Percentiles rank a stretch among this genome's conserved stretches.
These are phyloP conservation scores for Phyllachora maydis DNA, from an alignment of 2,329 filamentous ascomycete species.

Conservation along the genomic window DNA sequence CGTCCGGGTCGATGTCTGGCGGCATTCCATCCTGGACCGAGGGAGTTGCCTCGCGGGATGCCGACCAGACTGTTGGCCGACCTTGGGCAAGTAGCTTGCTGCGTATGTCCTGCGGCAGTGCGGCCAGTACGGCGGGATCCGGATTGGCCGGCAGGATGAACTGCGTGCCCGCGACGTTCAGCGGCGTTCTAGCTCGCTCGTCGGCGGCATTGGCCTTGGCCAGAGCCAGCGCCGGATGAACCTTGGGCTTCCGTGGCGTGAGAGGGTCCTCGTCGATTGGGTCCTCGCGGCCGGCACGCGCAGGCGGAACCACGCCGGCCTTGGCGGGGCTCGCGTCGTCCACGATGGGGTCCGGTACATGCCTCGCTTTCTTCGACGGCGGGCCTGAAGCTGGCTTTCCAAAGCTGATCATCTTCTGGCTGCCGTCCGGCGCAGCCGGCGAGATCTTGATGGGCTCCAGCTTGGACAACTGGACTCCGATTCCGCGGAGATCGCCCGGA, in stretches of 20 bases:
- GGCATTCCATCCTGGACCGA: conserved; percentile 22
- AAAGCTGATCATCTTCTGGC: conserved; percentile 64
- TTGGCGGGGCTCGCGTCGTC: conserved; percentile 17
- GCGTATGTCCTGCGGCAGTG: conserved; percentile 68
- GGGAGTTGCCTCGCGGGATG: conserved; percentile 11
- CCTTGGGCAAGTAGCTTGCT: conserved; percentile 47
- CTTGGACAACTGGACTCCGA: conserved; percentile 87
- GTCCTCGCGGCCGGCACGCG: too few species aligned
- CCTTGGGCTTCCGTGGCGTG: conserved; percentile 29
- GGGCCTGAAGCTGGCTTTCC: conserved; percentile 23
- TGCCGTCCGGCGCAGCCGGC: conserved; percentile 39
- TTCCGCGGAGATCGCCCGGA: conserved; percentile 77
- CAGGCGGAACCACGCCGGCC: conserved; percentile 9
- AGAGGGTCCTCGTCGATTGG: conserved; percentile 33
- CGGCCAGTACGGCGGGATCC: conserved; percentile 63
- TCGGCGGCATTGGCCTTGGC: conserved; percentile 27
- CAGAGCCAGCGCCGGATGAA: conserved; percentile 32
- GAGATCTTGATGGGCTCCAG: conserved; percentile 56
- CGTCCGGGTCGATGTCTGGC: conserved; percentile 68
- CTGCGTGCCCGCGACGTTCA: conserved; percentile 74
- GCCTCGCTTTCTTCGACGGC: conserved; percentile 17
- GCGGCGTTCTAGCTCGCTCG: conserved; percentile 36
- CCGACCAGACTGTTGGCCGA: conserved; percentile 11
- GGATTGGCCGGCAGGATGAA: conserved; percentile 75
- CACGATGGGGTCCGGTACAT: conserved; percentile 22